These are phyloP conservation scores for Aspergillus versicolor DNA, from an alignment of 2,329 filamentous ascomycete species.

Conservation along the genomic window DNA sequence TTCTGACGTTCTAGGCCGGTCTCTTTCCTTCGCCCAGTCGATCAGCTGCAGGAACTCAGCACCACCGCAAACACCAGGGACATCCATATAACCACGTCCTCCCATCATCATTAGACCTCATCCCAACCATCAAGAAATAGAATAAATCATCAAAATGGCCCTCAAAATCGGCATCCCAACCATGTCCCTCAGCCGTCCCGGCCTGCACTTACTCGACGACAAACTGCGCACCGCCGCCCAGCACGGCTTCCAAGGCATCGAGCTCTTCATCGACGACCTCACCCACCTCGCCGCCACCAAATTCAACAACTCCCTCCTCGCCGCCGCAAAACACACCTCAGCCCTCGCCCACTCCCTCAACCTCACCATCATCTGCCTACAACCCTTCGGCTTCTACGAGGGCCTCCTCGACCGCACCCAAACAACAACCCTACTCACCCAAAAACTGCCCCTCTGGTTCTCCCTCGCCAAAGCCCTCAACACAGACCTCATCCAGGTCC, in stretches of 20 bases:
- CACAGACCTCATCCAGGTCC: slow-evolving; percentile 73
- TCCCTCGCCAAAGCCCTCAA: slow-evolving; percentile 60
- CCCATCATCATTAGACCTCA: not conserved
- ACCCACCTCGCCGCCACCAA: slow-evolving; percentile 28
- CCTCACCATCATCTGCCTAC: slow-evolving; percentile 55
- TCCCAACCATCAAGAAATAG: too few relatives aligned
- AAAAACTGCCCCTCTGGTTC: slow-evolving; percentile 68
- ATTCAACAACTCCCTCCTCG: slow-evolving; percentile 24
- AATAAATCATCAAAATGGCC: not conserved
- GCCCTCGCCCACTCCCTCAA: slow-evolving; percentile 42
- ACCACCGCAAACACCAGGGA: too few relatives aligned
- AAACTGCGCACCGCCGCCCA: slow-evolving; percentile 68
- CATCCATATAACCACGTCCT: not conserved
- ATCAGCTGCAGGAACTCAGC: too few relatives aligned
- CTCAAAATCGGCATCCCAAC: slow-evolving; percentile 63
- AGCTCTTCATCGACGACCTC: slow-evolving; percentile 38
- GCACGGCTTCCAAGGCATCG: slow-evolving; percentile 36
- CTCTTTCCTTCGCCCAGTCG: too few relatives aligned
- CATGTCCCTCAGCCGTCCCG: slow-evolving; percentile 73
- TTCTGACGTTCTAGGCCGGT: too few relatives aligned
- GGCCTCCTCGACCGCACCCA: slow-evolving; percentile 64
- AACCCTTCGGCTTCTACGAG: slow-evolving; percentile 78
- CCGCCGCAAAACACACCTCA: slow-evolving; percentile 45
- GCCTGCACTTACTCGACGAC: slow-evolving; percentile 64
- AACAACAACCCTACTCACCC: slow-evolving; percentile 58